Base-by-base conservation (phyloP, 1,139 yeast genomes). In the Yamadazyma buinensis region DNA sequence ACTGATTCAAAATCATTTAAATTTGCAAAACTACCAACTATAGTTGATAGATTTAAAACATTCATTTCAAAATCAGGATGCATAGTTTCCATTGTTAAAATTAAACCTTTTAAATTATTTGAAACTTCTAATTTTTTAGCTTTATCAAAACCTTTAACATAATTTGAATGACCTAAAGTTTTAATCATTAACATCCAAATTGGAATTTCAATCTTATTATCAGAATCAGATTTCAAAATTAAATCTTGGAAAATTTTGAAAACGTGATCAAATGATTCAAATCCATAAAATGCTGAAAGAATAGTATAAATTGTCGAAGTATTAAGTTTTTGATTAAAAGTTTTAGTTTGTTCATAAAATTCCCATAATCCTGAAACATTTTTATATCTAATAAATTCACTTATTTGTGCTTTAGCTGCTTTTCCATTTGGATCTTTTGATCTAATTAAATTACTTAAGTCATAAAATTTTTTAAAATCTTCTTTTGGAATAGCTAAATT, bases 161-260 rank as follows among this genome's bases (percentile, higher is more conserved):
- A 36, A 7, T 61, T 52, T 2, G 70, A 64, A 38, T 57, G 59
- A 7, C 70, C 67, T 54, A 67, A 51, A 2, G 71, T 56, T 37
- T 59, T 54, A 31, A 69, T 46, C 4, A 64, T 58, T 28, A 60
- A 43, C 27, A 61, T 64, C 75, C 75, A 69, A 1, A 69, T 47
- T 2, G 46, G 39, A 5, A 17, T 5, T 9, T 57, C 44, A 2
- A 28, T 33, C 5, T 28, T 23, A 4, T 21, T 30, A 5, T 13
- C 20, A 8, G 13, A 10, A 13, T 31, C 28, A 7, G 26, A n/a
- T 15, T 17, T 13, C 11, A n/a, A 22, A 12, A 36, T 26, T 49
- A 69, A 49, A 25, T 49, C 52, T 36, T 62, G 61, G 51, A 68
- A 67, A 11, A 67, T 48, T 22, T 44, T 49, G 41, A 65, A 60